phyloP scores from a whole-genome alignment of 2,329 filamentous ascomycete species.

The Emmonsiellopsis sp. region DNA sequence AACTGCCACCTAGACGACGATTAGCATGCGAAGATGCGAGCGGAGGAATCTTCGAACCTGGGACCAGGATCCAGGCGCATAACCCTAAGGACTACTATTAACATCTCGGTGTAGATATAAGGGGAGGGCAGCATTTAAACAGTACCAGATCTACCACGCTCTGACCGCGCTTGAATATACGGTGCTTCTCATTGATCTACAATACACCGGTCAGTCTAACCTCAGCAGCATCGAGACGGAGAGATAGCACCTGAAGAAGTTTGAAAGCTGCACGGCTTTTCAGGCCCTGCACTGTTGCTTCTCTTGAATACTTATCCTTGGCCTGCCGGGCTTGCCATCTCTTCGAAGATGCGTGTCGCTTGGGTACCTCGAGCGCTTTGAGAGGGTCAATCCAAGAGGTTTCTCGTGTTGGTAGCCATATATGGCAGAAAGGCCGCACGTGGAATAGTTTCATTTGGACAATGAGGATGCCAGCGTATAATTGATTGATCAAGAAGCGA shows the following conservation, averaged over 20 bases:
- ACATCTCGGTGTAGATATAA: background rate
- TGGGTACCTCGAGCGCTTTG: background rate
- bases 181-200: constrained; percentile 74
- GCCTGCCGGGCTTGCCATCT: constrained; percentile 76
- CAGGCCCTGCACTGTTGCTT: constrained; percentile 68
- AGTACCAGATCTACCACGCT: constrained; percentile 80
- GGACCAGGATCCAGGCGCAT: constrained; percentile 52
- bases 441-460: background rate
- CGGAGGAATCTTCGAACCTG: constrained; percentile 29
- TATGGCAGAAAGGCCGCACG: background rate
- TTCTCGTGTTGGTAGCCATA: background rate
- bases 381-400: background rate
- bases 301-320: constrained; percentile 61
- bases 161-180: constrained; percentile 67
- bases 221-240: background rate
- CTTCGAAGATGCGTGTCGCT: constrained; percentile 49
- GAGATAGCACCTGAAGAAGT: constrained; percentile 60
- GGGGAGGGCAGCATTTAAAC: background rate
- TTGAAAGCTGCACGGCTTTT: constrained; percentile 94
- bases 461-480: no score
- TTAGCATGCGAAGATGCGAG: background rate
- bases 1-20: constrained; percentile 58
- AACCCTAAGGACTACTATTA: constrained; percentile 25
- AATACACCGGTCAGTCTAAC: constrained; percentile 3
- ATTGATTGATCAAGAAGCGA: no score